phyloP scores from a whole-genome alignment of 2,329 filamentous ascomycete genomes.

The Aureobasidium lini region DNA sequence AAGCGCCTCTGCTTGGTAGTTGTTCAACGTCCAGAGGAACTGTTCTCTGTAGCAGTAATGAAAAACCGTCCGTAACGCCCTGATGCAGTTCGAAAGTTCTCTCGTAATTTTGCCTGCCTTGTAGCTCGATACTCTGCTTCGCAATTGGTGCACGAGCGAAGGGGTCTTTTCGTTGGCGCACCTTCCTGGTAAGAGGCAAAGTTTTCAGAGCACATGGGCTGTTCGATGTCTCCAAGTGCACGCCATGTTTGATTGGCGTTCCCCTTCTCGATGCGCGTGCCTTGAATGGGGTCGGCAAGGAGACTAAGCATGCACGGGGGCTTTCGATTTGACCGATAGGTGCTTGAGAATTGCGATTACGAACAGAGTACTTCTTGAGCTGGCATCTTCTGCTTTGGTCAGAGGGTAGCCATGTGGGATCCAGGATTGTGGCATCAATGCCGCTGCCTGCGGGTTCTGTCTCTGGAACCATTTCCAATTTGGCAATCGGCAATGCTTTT shows the following conservation, averaged over 20 bases:
- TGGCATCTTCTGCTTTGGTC: neutral
- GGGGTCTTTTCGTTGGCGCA: conserved; percentile 2
- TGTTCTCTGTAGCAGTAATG: conserved; percentile 16
- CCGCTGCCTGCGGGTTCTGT: neutral
- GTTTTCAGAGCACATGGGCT: neutral
- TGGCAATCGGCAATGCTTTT: neutral
- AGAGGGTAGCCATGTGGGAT: conserved; percentile 19
- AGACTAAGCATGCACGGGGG: neutral
- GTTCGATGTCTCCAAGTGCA: neutral
- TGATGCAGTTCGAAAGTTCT: conserved; percentile 12
- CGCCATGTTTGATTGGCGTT: neutral
- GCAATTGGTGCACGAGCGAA: conserved; percentile 11
- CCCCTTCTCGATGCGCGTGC: conserved; percentile 1
- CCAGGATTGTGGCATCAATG: neutral
- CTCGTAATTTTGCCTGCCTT: conserved; percentile 12
- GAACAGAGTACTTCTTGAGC: neutral
- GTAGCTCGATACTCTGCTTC: conserved; percentile 17
- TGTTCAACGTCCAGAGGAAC: conserved; percentile 21
- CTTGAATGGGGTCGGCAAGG: conserved; percentile 15
- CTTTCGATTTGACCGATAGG: neutral
- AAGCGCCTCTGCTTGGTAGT: conserved; percentile 25
- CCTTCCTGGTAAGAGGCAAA: neutral
- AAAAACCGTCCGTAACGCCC: conserved; percentile 15
- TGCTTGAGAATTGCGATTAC: neutral
- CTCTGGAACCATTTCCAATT: neutral